Evolutionary conservation across 768 basidiomycete genomes (phyloP), one percentile per base, ranked within the genome.

Genomic region (Leucosporidium creatinivorum): DNA sequence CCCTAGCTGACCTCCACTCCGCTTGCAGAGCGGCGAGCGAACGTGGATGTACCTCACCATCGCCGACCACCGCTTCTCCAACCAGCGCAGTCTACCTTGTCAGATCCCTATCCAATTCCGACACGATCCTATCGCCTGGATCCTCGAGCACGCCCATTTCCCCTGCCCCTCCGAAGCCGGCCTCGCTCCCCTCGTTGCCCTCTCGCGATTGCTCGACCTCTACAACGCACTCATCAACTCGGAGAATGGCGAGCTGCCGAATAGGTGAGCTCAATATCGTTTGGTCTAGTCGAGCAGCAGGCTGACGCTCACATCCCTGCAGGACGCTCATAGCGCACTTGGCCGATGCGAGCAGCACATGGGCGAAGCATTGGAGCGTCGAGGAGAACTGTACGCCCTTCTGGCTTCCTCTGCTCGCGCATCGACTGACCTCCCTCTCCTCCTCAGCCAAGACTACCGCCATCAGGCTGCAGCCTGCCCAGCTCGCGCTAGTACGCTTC

Each of bases 31-130:
- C 47, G 25, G 48, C 9, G 66, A 67, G 39, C 55, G 66, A 3
- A 67, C 66, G 3, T 67, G 66, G 66, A 9, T 62, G 59, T 58
- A 61, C 65, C 25, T 62, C 10, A 62, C 56, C 4, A 58, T 67
- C 33, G 65, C 66, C 48, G 66, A 67, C 39, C 66, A 67, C 30
- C 61, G 66, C 48, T 62, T 50, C 61, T 26, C 31, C 23, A 62
- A 60, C 10, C 66, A 67, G 23, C 61, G 66, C 25, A 52, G 61
- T n/a, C 66, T 67, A 5, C 66, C 66, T 2, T 56, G 56, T 25
- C 57, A 62, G 61, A 62, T 67, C 36, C 31, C 33, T 15, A 57
- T 56, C 55, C 21, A 39, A 4, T 52, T 26, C 21, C 17, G 25
- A 0, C 7, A 15, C 47, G 66, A 67, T 18, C 49, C 61, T 48